Base-by-base conservation (phyloP, 352 stramenopile species). In the Phytophthora podocarpi region DNA sequence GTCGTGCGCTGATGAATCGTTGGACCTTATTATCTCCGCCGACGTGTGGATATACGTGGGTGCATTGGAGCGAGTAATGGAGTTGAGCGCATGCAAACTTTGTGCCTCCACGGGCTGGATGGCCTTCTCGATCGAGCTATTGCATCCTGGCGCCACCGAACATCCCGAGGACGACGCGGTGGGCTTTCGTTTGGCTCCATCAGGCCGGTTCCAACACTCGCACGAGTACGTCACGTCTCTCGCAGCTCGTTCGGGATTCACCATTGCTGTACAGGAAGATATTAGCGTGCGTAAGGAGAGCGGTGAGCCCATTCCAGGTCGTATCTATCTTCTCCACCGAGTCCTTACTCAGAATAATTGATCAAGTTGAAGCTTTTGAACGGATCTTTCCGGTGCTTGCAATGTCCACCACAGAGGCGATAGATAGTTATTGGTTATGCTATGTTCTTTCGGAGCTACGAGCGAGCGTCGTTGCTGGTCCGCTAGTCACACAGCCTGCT, bases 21-120 rank as follows among this genome's bases (percentile, higher is more conserved):
- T 92, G 24, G 70, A 92, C 37, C 67, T 94, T 9, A 65, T 94
- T 24, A 78, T 94, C 36, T 87, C 85, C 0, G 85, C 82, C 15
- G 85, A 94, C 48, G 85, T 94, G n/a, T 94, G 85, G 85, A 94
- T 94, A 59, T 94, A 94, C 42, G 82, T 94, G n/a, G 85, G 85
- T 9, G 78, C 67, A 5, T 61, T 94, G 16, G 81, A 90, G 13
- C 40, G 76, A 31, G 82, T 91, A 18, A 91, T 92, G 31, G 43
- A 52, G 3, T 23, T 87, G 8, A 79, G 69, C 41, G 57, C 57
- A 9, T 67, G 56, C 7, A 88, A 89, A 51, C 71, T 94, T 10
- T 56, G 63, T 37, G 23, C 59, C 1, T 30, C 27, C 5, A 69
- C 45, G 0, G 74, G 78, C 2, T 89, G 72, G 70, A 71, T 93